These are phyloP conservation scores for Talaromyces sp. DNA, from an alignment of 2,329 filamentous ascomycete genomes.

Conservation along the genomic window DNA sequence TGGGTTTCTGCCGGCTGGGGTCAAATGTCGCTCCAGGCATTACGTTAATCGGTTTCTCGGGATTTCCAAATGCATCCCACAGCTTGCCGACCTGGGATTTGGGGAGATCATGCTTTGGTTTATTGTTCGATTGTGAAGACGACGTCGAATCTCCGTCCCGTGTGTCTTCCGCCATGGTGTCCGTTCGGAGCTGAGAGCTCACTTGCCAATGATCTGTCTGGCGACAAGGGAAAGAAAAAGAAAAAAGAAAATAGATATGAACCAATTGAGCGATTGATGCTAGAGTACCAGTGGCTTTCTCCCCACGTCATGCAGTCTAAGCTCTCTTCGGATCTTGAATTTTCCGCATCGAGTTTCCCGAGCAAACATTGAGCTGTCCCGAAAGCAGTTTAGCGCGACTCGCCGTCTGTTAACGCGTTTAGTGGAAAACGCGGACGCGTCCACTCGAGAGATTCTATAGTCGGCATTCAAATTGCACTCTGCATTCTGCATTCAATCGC, in stretches of 20 bases:
- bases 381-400: neutral
- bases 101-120: conserved; percentile 38
- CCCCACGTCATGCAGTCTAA: neutral
- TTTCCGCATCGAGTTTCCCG: neutral
- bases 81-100: conserved; percentile 45
- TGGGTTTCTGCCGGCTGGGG: conserved; percentile 55
- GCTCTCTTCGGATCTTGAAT: neutral
- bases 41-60: conserved; percentile 49
- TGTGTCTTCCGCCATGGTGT: conserved; percentile 37
- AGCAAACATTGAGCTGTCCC: neutral
- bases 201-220: conserved; percentile 8
- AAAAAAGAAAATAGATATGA: neutral
- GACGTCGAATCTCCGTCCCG: conserved; percentile 20
- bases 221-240: neutral
- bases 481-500: neutral
- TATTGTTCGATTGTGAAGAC: conserved; percentile 18
- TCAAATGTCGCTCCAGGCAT: conserved; percentile 55
- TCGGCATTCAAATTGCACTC: neutral
- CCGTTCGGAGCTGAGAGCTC: neutral
- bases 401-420: conserved; percentile 17
- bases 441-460: neutral
- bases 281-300: neutral
- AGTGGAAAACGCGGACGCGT: conserved; percentile 35
- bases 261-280: neutral
- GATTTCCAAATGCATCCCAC: conserved; percentile 45